Evolutionary conservation across 2,329 filamentous ascomycete species (phyloP).

Genomic region (Fusarium foetens): DNA sequence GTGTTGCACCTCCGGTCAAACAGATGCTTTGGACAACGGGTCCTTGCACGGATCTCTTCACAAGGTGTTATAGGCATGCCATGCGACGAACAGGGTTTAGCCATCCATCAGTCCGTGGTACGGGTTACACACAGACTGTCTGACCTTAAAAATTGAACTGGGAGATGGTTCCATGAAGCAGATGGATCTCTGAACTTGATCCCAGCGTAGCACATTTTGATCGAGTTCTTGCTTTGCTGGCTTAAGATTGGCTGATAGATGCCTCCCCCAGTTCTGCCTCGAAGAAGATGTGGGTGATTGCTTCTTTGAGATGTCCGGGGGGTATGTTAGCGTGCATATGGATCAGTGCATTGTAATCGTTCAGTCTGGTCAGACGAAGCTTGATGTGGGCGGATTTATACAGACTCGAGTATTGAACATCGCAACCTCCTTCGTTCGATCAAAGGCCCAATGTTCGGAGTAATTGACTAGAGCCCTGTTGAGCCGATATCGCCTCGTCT

Average conservation of each 20-base stretch:
- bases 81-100: conserved; percentile 40
- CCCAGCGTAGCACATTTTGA: not conserved
- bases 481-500: conserved; percentile 12
- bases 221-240: not conserved
- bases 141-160: not conserved
- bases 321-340: not conserved
- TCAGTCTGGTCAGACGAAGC: not conserved
- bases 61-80: conserved; percentile 27
- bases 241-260: not conserved
- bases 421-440: not conserved
- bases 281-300: not conserved
- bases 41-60: conserved; percentile 34
- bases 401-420: not conserved
- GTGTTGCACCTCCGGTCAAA: conserved; percentile 32
- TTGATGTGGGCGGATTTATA: conserved; percentile 2
- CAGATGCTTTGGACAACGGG: conserved; percentile 8
- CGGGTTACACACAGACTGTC: conserved; percentile 25
- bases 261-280: not conserved
- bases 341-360: not conserved
- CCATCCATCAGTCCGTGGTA: conserved; percentile 33
- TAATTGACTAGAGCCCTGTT: not conserved
- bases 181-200: not conserved
- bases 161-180: not conserved
- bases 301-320: not conserved
- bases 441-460: not conserved